Evolutionary conservation across 257 asterid genomes (phyloP).

Genomic region (Solanum gandarillasii): DNA sequence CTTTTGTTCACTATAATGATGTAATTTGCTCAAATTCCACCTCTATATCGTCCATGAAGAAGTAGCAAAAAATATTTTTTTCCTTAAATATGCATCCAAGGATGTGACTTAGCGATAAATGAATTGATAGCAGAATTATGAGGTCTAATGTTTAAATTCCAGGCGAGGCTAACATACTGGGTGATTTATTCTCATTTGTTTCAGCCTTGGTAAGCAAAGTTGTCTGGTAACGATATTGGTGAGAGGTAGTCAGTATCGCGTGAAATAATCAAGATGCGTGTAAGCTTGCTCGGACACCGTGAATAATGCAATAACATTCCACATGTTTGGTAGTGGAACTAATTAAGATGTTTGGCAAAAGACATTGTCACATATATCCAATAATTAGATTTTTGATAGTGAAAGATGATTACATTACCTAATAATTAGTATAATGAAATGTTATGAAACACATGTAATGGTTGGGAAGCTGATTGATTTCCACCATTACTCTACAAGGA

Average conservation of each 20-base stretch:
- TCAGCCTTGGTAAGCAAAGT: background rate
- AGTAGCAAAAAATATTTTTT: background rate
- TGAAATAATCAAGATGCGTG: background rate
- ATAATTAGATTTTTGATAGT: background rate
- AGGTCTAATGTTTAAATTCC: background rate
- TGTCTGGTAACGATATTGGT: background rate
- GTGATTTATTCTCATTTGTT: background rate
- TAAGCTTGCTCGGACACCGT: background rate
- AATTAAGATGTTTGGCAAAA: background rate
- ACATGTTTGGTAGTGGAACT: background rate
- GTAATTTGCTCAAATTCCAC: background rate
- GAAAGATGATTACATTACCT: background rate
- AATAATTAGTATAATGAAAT: background rate
- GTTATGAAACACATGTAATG: background rate
- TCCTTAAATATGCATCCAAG: background rate
- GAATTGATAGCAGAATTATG: background rate
- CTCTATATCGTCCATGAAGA: background rate
- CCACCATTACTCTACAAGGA: background rate
- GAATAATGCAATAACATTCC: background rate
- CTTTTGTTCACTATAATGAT: background rate
- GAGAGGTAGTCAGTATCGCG: rapidly evolving
- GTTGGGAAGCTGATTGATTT: background rate
- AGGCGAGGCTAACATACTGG: background rate
- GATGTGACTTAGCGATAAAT: background rate
- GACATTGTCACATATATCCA: background rate